Evolutionary conservation across 768 basidiomycete species (phyloP).

Genomic region (Pleurotus pulmonarius): DNA sequence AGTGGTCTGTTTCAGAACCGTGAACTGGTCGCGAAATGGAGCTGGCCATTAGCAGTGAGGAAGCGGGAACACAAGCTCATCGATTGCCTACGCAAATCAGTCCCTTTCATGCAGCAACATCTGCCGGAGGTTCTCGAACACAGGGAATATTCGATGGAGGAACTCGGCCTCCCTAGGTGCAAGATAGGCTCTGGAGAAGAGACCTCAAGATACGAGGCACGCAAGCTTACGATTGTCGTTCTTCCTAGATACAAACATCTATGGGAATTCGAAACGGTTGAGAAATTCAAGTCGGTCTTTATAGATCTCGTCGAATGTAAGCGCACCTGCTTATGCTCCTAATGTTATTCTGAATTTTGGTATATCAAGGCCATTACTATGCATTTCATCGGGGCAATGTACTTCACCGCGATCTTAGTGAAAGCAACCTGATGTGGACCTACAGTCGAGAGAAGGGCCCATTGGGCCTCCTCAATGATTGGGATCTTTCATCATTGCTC

Average conservation of each 20-base stretch:
- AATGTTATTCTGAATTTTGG: background rate
- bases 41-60: background rate
- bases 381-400: slow-evolving; percentile 20
- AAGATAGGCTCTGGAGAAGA: background rate
- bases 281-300: background rate
- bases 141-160: background rate
- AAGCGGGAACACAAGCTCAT: background rate
- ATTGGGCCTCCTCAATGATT: slow-evolving; percentile 24
- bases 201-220: background rate
- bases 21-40: background rate
- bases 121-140: background rate
- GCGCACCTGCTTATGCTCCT: background rate
- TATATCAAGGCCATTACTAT: slow-evolving; percentile 17
- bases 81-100: background rate
- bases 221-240: background rate
- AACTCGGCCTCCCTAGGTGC: background rate
- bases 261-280: background rate
- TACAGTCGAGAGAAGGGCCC: slow-evolving; percentile 8
- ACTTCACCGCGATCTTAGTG: slow-evolving; percentile 25
- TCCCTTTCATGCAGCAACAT: background rate
- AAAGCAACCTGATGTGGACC: slow-evolving; percentile 22
- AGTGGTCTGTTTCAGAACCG: background rate
- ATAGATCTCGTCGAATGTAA: background rate
- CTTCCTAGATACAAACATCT: background rate
- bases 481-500: slow-evolving; percentile 16